Conservation (phyloP, 2,329 filamentous ascomycete genomes). For the Botrytis fabae region DNA sequence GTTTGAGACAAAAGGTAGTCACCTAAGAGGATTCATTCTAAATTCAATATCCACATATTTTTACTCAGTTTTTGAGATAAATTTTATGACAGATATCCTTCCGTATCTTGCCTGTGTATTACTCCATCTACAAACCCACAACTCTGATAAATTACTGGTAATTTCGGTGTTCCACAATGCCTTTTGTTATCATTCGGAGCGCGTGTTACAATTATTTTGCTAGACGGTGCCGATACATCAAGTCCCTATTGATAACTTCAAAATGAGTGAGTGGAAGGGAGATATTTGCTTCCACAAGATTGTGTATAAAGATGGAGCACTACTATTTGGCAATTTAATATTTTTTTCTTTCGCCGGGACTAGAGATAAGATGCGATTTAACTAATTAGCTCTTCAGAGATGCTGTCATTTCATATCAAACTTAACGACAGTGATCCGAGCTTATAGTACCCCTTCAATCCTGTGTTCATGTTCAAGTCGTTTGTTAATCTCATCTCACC, state of each 20-base stretch:
- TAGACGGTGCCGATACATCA: neutral
- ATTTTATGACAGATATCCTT: accelerated
- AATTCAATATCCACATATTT: neutral
- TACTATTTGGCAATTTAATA: accelerated
- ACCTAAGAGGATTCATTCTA: neutral
- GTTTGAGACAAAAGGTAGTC: neutral
- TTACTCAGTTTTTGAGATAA: no score
- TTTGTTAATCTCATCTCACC: no score
- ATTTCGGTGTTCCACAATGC: accelerated
- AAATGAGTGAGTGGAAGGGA: neutral
- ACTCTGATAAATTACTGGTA: neutral
- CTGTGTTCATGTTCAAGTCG: no score
- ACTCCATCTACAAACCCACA: neutral
- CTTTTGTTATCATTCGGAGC: accelerated
- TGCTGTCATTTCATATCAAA: neutral
- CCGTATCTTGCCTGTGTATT: neutral
- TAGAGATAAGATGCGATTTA: neutral
- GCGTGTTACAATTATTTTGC: accelerated
- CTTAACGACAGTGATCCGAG: no score
- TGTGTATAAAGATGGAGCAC: neutral
- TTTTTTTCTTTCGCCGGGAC: neutral
- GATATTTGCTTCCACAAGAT: neutral
- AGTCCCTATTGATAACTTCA: neutral
- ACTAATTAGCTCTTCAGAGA: accelerated
- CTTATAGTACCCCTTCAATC: no score